Percentiles rank a stretch among this genome's conserved stretches.
These are phyloP conservation scores for Sesbania bispinosa DNA, from an alignment of 306 rosid genomes.

Conservation along the genomic window DNA sequence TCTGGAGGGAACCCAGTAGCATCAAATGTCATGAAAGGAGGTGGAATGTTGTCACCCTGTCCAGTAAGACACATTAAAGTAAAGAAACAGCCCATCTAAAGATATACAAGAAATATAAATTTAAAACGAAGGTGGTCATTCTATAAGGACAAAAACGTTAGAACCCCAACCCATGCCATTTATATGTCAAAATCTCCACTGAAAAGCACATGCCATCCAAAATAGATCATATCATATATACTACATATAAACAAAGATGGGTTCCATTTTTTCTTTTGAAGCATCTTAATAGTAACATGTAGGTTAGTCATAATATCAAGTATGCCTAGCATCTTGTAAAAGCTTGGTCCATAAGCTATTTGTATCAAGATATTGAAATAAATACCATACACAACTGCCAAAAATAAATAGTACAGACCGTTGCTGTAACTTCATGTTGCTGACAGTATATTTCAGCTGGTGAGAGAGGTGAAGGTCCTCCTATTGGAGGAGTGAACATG, in stretches of 20 bases:
- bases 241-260: background rate
- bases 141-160: background rate
- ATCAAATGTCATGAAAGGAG: conserved; percentile 91
- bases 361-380: conserved; percentile 11
- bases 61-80: conserved; percentile 28
- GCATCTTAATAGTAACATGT: background rate
- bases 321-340: background rate
- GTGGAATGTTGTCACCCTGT: conserved; percentile 96
- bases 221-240: background rate
- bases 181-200: background rate
- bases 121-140: background rate
- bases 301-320: background rate
- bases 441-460: conserved; percentile 80
- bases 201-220: background rate
- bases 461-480: conserved; percentile 59
- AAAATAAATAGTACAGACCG: conserved; percentile 53
- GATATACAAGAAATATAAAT: background rate
- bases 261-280: background rate
- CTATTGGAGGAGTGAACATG: conserved; percentile 51
- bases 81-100: conserved; percentile 15
- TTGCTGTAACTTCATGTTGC: conserved; percentile 89
- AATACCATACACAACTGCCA: background rate
- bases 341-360: background rate
- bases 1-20: conserved; percentile 92
- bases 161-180: background rate